phyloP scores from a whole-genome alignment of 2,329 filamentous ascomycete species.

The Pseudovirgaria hyperparasitica region DNA sequence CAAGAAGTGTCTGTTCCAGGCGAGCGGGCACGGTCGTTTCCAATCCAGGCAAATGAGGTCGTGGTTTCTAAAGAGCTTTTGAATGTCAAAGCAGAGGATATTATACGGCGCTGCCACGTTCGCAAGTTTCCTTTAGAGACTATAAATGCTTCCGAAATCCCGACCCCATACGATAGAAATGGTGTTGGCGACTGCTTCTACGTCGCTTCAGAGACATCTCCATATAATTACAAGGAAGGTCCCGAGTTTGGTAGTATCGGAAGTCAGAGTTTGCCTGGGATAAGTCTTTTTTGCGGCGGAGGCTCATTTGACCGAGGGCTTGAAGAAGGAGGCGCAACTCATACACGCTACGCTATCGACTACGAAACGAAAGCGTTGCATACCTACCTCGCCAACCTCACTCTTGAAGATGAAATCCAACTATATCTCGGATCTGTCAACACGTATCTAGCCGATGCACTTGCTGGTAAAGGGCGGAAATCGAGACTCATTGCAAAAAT shows the following conservation, averaged over 20 bases:
- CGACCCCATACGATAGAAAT: slow-evolving; percentile 50
- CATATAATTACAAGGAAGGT: slow-evolving; percentile 8
- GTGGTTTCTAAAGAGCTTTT: slow-evolving; percentile 40
- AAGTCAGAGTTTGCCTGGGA: slow-evolving; percentile 28
- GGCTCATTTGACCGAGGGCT: slow-evolving; percentile 67
- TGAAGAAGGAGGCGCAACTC: slow-evolving; percentile 54
- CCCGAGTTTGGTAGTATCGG: slow-evolving; percentile 1
- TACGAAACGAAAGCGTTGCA: slow-evolving; percentile 51
- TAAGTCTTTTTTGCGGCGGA: slow-evolving; percentile 68
- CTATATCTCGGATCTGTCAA: slow-evolving; percentile 63
- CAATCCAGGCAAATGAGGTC: slow-evolving; percentile 43
- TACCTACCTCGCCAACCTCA: slow-evolving; percentile 58
- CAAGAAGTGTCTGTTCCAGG: too few species aligned
- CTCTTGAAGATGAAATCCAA: slow-evolving; percentile 27
- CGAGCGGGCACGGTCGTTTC: too few species aligned
- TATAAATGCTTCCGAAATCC: slow-evolving; percentile 26
- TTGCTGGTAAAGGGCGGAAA: slow-evolving; percentile 32
- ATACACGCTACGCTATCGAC: slow-evolving; percentile 58
- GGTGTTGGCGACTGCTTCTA: slow-evolving; percentile 57
- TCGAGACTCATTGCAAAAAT: slow-evolving; percentile 39
- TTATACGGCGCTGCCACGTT: slow-evolving; percentile 48
- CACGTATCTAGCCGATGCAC: slow-evolving; percentile 44
- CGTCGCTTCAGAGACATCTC: slow-evolving; percentile 32
- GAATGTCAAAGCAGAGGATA: slow-evolving; percentile 21
- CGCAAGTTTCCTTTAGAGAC: slow-evolving; percentile 37